Percentiles rank a stretch among this genome's conserved stretches.
These are phyloP conservation scores for Mucor plumbeus DNA, from an alignment of 371 early-diverging fungal species.

Conservation along the genomic window DNA sequence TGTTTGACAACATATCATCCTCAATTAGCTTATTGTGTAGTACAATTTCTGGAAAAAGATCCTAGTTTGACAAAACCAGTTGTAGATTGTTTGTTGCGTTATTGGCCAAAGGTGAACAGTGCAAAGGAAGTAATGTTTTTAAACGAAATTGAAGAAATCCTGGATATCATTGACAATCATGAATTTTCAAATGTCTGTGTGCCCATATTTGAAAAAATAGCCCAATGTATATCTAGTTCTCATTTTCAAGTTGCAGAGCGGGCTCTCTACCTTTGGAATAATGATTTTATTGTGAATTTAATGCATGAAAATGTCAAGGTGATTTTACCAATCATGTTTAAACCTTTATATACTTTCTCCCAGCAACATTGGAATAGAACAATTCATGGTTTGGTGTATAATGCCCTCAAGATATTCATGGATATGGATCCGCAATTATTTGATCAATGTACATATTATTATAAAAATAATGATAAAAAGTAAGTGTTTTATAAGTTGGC, in stretches of 20 bases:
- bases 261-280: constrained; percentile 96
- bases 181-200: constrained; percentile 88
- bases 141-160: constrained; percentile 94
- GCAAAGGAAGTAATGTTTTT: constrained; percentile 98
- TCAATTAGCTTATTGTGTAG: constrained; percentile 96
- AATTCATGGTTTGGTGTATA: constrained; percentile 91
- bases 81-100: constrained; percentile 82
- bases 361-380: constrained; percentile 96
- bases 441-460: constrained; percentile 83
- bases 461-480: constrained; percentile 48
- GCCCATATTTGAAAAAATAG: constrained; percentile 89
- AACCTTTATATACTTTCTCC: constrained; percentile 88
- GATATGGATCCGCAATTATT: constrained; percentile 89
- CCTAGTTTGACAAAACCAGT: constrained; percentile 89
- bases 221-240: constrained; percentile 89
- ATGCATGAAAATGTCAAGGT: constrained; percentile 89
- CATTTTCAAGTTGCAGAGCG: constrained; percentile 98
- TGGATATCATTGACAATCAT: constrained; percentile 89
- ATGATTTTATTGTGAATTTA: constrained; percentile 92
- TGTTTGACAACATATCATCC: constrained; percentile 91
- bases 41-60: constrained; percentile 98
- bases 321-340: constrained; percentile 93
- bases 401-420: constrained; percentile 91
- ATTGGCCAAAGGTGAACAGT: constrained; percentile 98
- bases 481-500: background rate